These are phyloP conservation scores for Pseudogymnoascus sp. DNA, from an alignment of 2,329 filamentous ascomycete genomes.

Conservation along the genomic window DNA sequence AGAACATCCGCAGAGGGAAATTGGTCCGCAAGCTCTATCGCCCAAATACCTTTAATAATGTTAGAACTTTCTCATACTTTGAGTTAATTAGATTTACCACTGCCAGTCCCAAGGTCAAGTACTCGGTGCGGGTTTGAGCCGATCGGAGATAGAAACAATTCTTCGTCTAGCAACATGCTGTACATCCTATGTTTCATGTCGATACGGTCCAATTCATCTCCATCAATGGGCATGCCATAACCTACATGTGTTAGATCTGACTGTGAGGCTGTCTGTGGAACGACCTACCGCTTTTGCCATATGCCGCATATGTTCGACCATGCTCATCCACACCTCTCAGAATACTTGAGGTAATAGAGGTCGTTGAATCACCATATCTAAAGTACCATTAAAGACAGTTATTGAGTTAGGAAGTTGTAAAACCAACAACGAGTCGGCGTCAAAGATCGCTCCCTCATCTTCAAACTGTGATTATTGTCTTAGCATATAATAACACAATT, in stretches of 20 bases:
- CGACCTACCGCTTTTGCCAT: conserved; percentile 17
- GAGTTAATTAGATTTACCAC: conserved; percentile 30
- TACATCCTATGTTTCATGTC: conserved; percentile 34
- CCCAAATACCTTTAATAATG: conserved; percentile 23
- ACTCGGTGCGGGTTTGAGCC: conserved; percentile 25
- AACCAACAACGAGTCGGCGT: background rate
- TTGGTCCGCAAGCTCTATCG: conserved; percentile 8
- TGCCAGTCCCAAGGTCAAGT: conserved; percentile 33
- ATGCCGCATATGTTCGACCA: conserved; percentile 22
- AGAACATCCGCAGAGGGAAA: conserved; percentile 10
- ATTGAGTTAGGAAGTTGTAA: background rate
- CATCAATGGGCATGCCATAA: conserved; percentile 35
- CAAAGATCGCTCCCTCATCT: background rate
- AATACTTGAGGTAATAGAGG: conserved; percentile 16
- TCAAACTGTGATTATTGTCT: background rate
- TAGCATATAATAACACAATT: background rate
- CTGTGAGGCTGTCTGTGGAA: background rate
- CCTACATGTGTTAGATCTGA: conserved; percentile 19
- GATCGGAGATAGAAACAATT: conserved; percentile 16
- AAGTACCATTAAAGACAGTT: background rate
- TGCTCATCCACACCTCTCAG: conserved; percentile 19
- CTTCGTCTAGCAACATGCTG: conserved; percentile 18
- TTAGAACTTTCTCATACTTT: conserved; percentile 15
- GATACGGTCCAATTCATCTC: conserved; percentile 33
- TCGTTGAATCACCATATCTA: background rate